Conservation (phyloP, 352 stramenopile species). For the Globisporangium camurandrum region DNA sequence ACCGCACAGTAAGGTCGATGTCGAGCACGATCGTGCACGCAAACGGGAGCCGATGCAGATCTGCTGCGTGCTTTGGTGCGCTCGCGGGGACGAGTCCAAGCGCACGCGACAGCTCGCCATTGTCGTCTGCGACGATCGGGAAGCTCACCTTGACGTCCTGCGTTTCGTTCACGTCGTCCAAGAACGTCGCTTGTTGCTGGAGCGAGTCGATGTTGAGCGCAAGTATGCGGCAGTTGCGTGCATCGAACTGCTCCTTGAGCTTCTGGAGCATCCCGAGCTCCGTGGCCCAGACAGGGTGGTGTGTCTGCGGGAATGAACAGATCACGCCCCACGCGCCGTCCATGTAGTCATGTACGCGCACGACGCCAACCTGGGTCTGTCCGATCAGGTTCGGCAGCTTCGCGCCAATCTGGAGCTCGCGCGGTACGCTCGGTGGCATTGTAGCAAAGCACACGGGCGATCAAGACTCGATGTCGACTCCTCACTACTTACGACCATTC, state of each 20-base stretch:
- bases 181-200: slow-evolving; percentile 39
- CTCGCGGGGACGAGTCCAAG: slow-evolving; percentile 39
- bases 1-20: slow-evolving; percentile 60
- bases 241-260: slow-evolving; percentile 69
- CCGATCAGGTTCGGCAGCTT: slow-evolving; percentile 71
- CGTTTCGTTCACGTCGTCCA: slow-evolving; percentile 73
- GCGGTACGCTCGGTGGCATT: slow-evolving; percentile 22
- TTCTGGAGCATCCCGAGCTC: slow-evolving; percentile 78
- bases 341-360: slow-evolving; percentile 70
- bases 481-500: slow-evolving; percentile 6
- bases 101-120: slow-evolving; percentile 48
- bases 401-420: slow-evolving; percentile 51
- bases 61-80: slow-evolving; percentile 39
- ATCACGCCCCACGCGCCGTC: slow-evolving; percentile 61
- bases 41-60: slow-evolving; percentile 50
- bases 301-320: slow-evolving; percentile 59
- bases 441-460: no score
- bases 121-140: slow-evolving; percentile 58
- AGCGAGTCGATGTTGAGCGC: slow-evolving; percentile 36
- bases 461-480: no score
- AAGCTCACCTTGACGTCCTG: slow-evolving; percentile 74
- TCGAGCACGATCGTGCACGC: slow-evolving; percentile 64
- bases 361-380: slow-evolving; percentile 58
- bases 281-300: slow-evolving; percentile 71
- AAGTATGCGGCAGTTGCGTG: slow-evolving; percentile 62